Conservation (phyloP, 2,329 filamentous ascomycete species). For the Alternaria ethzedia region DNA sequence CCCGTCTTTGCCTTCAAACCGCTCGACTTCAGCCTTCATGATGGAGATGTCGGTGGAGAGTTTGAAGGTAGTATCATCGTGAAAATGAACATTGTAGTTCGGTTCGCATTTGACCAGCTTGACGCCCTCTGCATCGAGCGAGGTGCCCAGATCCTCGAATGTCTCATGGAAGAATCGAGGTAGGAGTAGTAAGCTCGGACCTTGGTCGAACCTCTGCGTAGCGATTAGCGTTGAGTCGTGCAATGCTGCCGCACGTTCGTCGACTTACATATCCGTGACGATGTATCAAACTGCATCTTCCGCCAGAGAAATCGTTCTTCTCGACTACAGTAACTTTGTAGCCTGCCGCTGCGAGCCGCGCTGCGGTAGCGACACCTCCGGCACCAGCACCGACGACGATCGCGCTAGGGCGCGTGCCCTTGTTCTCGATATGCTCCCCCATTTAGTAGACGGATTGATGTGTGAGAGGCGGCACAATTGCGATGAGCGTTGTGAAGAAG, state of each 20-base stretch:
- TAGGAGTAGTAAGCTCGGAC: conserved; percentile 74
- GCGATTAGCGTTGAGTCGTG: background rate
- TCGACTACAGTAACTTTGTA: conserved; percentile 78
- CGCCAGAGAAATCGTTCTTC: conserved; percentile 76
- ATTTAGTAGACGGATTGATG: conserved; percentile 6
- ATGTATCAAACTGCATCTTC: conserved; percentile 71
- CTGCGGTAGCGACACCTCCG: conserved; percentile 74
- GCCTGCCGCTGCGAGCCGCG: conserved; percentile 72
- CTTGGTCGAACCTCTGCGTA: conserved; percentile 72
- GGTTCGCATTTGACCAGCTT: conserved; percentile 73
- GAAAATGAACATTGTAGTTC: conserved; percentile 78
- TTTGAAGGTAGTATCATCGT: conserved; percentile 68
- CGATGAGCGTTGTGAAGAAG: conserved; percentile 6
- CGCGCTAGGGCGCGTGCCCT: conserved; percentile 28
- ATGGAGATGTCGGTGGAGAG: conserved; percentile 71
- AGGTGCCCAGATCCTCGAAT: conserved; percentile 72
- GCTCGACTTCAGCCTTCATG: conserved; percentile 75
- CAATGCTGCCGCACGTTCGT: background rate
- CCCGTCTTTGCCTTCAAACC: conserved; percentile 74
- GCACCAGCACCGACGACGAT: conserved; percentile 67
- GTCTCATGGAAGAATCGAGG: conserved; percentile 73
- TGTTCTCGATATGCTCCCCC: conserved; percentile 12
- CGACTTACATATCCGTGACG: conserved; percentile 61
- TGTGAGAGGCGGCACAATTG: background rate
- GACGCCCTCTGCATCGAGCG: conserved; percentile 69